These are phyloP conservation scores for Cyphellophora attinorum DNA, from an alignment of 2,329 filamentous ascomycete genomes.

Conservation along the genomic window DNA sequence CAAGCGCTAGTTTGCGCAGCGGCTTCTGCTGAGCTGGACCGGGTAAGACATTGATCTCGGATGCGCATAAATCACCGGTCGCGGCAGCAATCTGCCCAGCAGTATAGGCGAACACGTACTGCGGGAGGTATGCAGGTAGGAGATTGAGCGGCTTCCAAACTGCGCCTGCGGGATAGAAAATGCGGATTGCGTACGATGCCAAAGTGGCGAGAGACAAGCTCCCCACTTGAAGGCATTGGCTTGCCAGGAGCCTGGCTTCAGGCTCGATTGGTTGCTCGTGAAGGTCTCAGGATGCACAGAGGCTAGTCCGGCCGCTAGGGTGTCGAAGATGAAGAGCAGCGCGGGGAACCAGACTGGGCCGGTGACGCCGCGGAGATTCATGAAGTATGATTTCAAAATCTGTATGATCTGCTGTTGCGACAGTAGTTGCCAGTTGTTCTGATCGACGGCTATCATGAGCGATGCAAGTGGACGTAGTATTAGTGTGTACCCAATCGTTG, in stretches of 20 bases:
- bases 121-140: constrained; percentile 13
- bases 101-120: constrained; percentile 17
- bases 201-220: no score
- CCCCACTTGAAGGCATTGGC: no score
- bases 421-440: neutral
- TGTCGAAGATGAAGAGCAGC: constrained; percentile 15
- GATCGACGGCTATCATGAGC: neutral
- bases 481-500: neutral
- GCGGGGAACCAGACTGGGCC: constrained; percentile 18
- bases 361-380: constrained; percentile 5
- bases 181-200: constrained; percentile 6
- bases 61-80: no score
- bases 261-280: no score
- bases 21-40: neutral
- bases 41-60: neutral
- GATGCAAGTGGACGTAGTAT: neutral
- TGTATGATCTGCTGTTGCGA: neutral
- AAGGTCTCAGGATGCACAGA: neutral
- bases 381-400: constrained; percentile 2
- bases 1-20: neutral
- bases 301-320: constrained; percentile 1
- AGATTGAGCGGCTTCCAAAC: constrained; percentile 10
- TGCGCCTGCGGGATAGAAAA: constrained; percentile 12
- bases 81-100: constrained; percentile 7
- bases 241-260: no score